Evolutionary conservation across 1,139 yeast genomes (phyloP).

Genomic region (Suhomyces anneliseae): DNA sequence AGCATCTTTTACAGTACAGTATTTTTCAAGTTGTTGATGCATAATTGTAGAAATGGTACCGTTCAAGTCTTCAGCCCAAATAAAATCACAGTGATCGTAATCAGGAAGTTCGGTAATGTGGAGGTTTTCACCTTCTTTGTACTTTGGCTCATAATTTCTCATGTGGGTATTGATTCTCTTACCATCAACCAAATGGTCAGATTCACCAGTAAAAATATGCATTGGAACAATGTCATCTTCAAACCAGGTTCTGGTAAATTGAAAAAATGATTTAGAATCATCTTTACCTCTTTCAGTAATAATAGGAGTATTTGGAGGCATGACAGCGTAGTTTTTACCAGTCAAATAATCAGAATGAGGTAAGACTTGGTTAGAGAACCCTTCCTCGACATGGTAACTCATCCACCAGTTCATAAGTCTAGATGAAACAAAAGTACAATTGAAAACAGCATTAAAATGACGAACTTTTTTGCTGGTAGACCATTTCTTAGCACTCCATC

Average conservation of each 20-base stretch:
- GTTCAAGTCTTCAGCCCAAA: slow-evolving; percentile 55
- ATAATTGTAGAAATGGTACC: slow-evolving; percentile 29
- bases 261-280: slow-evolving; percentile 55
- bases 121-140: slow-evolving; percentile 39
- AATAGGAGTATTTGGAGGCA: slow-evolving; percentile 9
- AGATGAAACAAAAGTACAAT: slow-evolving; percentile 81
- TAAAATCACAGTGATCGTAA: slow-evolving; percentile 56
- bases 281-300: slow-evolving; percentile 20
- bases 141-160: slow-evolving; percentile 47
- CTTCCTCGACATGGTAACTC: slow-evolving; percentile 44
- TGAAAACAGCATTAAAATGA: slow-evolving; percentile 74
- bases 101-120: slow-evolving; percentile 40
- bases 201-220: slow-evolving; percentile 59
- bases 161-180: slow-evolving; percentile 53
- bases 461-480: slow-evolving; percentile 54
- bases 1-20: too few relatives aligned
- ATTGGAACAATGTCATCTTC: slow-evolving; percentile 48
- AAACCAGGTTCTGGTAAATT: slow-evolving; percentile 58
- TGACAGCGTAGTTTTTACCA: slow-evolving; percentile 25
- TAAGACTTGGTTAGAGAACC: slow-evolving; percentile 42
- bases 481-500: slow-evolving; percentile 85
- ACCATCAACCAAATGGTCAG: slow-evolving; percentile 70
- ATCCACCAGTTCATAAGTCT: slow-evolving; percentile 91
- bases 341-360: slow-evolving; percentile 32
- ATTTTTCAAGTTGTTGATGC: slow-evolving; percentile 5